Percentiles rank a stretch among this genome's conserved stretches.
These are phyloP conservation scores for Neospermospora avenae DNA, from an alignment of 2,329 filamentous ascomycete species.

Conservation along the genomic window DNA sequence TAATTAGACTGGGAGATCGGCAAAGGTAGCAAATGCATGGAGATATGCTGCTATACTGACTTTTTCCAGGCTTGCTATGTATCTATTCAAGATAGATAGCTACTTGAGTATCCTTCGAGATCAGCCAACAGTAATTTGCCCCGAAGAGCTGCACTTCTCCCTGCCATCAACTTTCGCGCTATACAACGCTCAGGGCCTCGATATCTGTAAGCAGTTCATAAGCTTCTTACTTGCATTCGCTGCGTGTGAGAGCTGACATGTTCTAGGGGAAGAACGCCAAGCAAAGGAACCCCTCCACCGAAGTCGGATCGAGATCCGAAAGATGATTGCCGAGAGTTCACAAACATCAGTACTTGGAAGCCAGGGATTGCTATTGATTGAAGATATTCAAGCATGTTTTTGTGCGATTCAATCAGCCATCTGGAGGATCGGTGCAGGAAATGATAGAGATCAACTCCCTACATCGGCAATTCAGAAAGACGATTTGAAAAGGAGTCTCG, in stretches of 20 bases:
- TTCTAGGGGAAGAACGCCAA: constrained; percentile 33
- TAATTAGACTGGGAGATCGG: constrained; percentile 36
- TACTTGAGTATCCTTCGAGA: constrained; percentile 37
- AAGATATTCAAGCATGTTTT: constrained; percentile 30
- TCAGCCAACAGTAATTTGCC: constrained; percentile 35
- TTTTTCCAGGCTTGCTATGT: constrained; percentile 34
- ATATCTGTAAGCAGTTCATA: constrained; percentile 27
- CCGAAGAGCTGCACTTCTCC: constrained; percentile 39
- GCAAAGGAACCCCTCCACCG: constrained; percentile 36
- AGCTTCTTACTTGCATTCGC: neutral
- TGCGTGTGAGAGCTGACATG: neutral
- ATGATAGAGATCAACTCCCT: constrained; percentile 7
- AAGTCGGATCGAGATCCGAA: constrained; percentile 18
- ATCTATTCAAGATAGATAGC: constrained; percentile 40
- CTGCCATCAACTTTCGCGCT: constrained; percentile 36
- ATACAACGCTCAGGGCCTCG: constrained; percentile 40
- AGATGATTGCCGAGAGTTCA: constrained; percentile 16
- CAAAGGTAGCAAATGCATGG: constrained; percentile 34
- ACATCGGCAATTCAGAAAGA: constrained; percentile 19
- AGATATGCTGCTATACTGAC: neutral
- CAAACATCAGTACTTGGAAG: neutral
- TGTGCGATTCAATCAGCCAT: constrained; percentile 25
- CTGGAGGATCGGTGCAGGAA: constrained; percentile 11
- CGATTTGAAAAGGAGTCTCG: constrained; percentile 20
- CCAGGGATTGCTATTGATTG: constrained; percentile 20